A percentile compares a stretch with the other conserved stretches of the same genome.
These are phyloP conservation scores for Pythium volutum DNA, from an alignment of 352 stramenopile species.

Conservation along the genomic window DNA sequence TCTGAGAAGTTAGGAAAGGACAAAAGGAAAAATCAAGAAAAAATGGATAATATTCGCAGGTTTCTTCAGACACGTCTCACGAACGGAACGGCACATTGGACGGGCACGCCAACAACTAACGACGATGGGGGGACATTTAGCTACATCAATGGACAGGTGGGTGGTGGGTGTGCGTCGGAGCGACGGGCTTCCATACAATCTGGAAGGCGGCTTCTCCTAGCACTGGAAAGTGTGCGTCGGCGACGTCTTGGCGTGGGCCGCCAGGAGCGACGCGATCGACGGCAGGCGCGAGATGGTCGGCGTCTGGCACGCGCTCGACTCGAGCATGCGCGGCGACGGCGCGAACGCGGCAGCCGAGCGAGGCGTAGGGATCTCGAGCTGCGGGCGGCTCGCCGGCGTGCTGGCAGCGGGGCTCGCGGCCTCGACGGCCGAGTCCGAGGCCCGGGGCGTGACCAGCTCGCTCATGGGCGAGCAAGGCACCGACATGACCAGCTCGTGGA, in stretches of 20 bases:
- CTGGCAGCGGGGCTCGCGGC: conserved; percentile 1
- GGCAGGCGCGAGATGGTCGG: conserved; percentile 41
- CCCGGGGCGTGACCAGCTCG: conserved; percentile 36
- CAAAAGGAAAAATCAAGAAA: not conserved
- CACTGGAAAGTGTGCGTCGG: conserved; percentile 21
- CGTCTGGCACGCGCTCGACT: conserved; percentile 23
- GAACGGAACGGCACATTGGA: conserved; percentile 3
- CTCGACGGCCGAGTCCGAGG: not conserved
- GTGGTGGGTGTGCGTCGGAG: not conserved
- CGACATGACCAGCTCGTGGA: conserved; percentile 56
- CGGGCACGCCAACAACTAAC: conserved; percentile 1
- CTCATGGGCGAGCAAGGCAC: conserved; percentile 59
- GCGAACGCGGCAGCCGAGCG: conserved; percentile 4
- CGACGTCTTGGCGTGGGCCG: conserved; percentile 17
- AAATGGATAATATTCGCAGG: conserved; percentile 4
- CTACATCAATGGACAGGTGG: conserved; percentile 10
- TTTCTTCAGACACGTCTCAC: not conserved
- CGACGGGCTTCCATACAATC: conserved; percentile 14
- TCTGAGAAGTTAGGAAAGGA: not conserved
- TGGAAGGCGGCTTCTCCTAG: conserved; percentile 13
- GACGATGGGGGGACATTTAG: conserved; percentile 2
- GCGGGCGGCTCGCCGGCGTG: not conserved
- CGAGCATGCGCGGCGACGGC: conserved; percentile 14
- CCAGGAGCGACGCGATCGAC: conserved; percentile 58
- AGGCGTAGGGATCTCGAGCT: conserved; percentile 3